Evolutionary conservation across 768 basidiomycete species (phyloP).

Genomic region (Suillus alpinus): DNA sequence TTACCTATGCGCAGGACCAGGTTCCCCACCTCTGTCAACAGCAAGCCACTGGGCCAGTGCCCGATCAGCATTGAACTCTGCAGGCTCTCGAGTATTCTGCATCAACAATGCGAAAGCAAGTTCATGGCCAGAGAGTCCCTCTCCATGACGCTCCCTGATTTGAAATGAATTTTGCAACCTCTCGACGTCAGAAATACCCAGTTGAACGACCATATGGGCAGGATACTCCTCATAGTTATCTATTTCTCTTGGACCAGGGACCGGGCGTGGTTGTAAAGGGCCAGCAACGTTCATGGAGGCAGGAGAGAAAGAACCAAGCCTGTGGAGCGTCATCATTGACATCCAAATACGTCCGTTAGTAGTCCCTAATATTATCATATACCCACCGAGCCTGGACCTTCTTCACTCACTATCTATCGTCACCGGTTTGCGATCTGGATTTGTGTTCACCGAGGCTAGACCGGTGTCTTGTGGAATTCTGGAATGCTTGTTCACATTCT

Average conservation of each 20-base stretch:
- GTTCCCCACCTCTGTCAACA: background rate
- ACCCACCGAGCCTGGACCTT: no score
- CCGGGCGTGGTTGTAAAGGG: conserved; percentile 15
- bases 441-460: no score
- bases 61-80: background rate
- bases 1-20: background rate
- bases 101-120: conserved; percentile 21
- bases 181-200: conserved; percentile 19
- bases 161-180: conserved; percentile 13
- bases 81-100: conserved; percentile 18
- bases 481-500: no score
- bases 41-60: background rate
- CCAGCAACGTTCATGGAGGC: conserved; percentile 22
- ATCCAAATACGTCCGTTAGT: no score
- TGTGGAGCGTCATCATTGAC: background rate
- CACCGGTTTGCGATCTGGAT: no score
- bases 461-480: no score
- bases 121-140: conserved; percentile 20
- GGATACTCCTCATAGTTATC: conserved; percentile 25
- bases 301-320: background rate
- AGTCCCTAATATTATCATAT: no score
- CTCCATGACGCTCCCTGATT: conserved; percentile 2
- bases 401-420: no score
- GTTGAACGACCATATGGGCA: conserved; percentile 13
- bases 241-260: conserved; percentile 12